These are phyloP conservation scores for Fusarium musae DNA, from an alignment of 2,329 filamentous ascomycete genomes.

Conservation along the genomic window DNA sequence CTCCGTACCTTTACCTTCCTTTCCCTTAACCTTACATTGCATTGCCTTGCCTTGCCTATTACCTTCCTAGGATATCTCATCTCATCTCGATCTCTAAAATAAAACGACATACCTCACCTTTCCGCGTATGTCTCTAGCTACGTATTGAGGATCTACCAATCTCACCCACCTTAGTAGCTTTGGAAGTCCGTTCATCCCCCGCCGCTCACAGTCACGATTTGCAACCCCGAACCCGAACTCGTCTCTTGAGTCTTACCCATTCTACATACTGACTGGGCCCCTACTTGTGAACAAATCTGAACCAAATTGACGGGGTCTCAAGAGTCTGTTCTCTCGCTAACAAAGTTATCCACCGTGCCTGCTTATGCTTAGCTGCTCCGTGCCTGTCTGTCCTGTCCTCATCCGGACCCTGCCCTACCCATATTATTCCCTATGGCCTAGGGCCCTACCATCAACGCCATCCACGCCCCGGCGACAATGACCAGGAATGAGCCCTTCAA, in stretches of 20 bases:
- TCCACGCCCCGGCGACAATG: slow-evolving; percentile 65
- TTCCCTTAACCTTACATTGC: slow-evolving; percentile 1
- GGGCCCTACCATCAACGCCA: slow-evolving; percentile 45
- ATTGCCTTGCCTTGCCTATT: not conserved
- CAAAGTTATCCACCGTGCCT: slow-evolving; percentile 18
- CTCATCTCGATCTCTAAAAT: not conserved
- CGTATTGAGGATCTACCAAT: not conserved
- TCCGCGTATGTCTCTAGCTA: not conserved
- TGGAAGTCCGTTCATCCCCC: slow-evolving; percentile 26
- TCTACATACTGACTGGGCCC: not conserved
- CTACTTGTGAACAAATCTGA: not conserved
- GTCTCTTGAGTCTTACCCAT: not conserved
- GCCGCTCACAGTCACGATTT: slow-evolving; percentile 27
- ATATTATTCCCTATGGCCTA: slow-evolving; percentile 44
- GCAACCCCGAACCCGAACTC: slow-evolving; percentile 5
- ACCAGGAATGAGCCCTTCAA: slow-evolving; percentile 71
- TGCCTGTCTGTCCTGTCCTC: slow-evolving; percentile 35
- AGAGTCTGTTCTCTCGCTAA: slow-evolving; percentile 1
- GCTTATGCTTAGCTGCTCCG: slow-evolving; percentile 31
- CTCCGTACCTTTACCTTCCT: slow-evolving; percentile 13
- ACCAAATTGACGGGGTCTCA: slow-evolving; percentile 1
- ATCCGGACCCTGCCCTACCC: slow-evolving; percentile 28
- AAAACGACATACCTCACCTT: not conserved
- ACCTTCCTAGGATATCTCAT: slow-evolving; percentile 1
- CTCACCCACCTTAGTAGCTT: slow-evolving; percentile 12